Conservation (phyloP, 1,284 basidiomycete genomes). For the Flammula alnicola region DNA sequence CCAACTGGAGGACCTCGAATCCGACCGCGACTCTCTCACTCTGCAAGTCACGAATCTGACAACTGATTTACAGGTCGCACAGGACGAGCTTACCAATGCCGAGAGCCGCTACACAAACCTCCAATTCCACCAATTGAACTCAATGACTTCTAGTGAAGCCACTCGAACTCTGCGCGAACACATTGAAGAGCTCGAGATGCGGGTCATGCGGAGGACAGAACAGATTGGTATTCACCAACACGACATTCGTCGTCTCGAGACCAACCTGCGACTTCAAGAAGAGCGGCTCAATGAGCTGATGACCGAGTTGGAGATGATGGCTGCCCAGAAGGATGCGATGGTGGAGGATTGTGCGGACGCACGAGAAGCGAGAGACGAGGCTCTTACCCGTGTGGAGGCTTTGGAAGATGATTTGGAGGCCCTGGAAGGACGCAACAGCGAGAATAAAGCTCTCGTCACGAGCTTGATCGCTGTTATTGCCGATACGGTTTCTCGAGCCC, state of each 20-base stretch:
- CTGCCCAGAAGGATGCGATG: slow-evolving; percentile 73
- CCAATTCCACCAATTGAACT: slow-evolving; percentile 64
- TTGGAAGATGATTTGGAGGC: slow-evolving; percentile 54
- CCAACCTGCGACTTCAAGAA: slow-evolving; percentile 71
- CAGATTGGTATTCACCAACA: slow-evolving; percentile 76
- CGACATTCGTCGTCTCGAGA: slow-evolving; percentile 73
- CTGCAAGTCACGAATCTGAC: slow-evolving; percentile 67
- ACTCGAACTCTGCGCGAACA: slow-evolving; percentile 60
- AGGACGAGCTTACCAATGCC: slow-evolving; percentile 55
- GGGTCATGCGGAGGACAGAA: slow-evolving; percentile 65
- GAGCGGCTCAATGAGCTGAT: slow-evolving; percentile 72
- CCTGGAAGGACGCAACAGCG: slow-evolving; percentile 40
- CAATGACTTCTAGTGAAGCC: slow-evolving; percentile 60
- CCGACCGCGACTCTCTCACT: slow-evolving; percentile 63
- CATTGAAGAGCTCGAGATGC: slow-evolving; percentile 65
- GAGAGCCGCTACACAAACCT: slow-evolving; percentile 63
- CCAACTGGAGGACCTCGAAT: slow-evolving; percentile 56
- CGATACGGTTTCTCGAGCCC: slow-evolving; percentile 34
- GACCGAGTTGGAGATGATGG: slow-evolving; percentile 64
- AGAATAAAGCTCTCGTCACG: slow-evolving; percentile 36
- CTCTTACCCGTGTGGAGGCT: slow-evolving; percentile 56
- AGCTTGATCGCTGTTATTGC: slow-evolving; percentile 41
- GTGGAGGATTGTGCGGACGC: slow-evolving; percentile 79
- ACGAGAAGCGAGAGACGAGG: slow-evolving; percentile 67
- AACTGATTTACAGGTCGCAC: slow-evolving; percentile 54